phyloP scores from a whole-genome alignment of 2,329 filamentous ascomycete genomes.

The Coniochaeta pulveracea region DNA sequence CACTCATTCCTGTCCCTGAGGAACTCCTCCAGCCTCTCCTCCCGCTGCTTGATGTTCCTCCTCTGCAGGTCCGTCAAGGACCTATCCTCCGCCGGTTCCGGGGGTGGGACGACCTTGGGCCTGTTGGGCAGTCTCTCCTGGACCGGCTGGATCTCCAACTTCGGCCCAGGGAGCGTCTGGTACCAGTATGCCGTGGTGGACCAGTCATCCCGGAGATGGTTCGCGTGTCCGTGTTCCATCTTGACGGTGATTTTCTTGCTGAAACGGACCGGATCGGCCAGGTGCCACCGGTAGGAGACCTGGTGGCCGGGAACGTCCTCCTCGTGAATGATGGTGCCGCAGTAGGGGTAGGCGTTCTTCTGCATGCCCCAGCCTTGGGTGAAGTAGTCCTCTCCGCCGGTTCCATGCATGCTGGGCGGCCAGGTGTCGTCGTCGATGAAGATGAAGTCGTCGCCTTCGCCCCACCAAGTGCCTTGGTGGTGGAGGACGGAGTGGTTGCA shows the following conservation, averaged over 20 bases:
- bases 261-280: slow-evolving; percentile 20
- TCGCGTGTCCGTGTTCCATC: slow-evolving; percentile 18
- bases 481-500: slow-evolving; percentile 21
- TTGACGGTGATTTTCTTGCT: slow-evolving; percentile 17
- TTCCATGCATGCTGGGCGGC: slow-evolving; percentile 21
- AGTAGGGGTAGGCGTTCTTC: slow-evolving; percentile 21
- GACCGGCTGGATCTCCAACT: slow-evolving; percentile 16
- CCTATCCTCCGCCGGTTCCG: slow-evolving; percentile 3
- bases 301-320: slow-evolving; percentile 20
- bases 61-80: slow-evolving; percentile 1
- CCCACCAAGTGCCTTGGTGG: slow-evolving; percentile 22
- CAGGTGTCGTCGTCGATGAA: slow-evolving; percentile 22
- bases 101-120: slow-evolving; percentile 8
- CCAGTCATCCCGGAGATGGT: slow-evolving; percentile 21
- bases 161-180: slow-evolving; percentile 18
- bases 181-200: slow-evolving; percentile 21
- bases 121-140: slow-evolving; percentile 12
- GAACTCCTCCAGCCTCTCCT: slow-evolving; percentile 12
- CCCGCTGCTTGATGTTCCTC: slow-evolving; percentile 9
- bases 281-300: slow-evolving; percentile 21
- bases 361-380: slow-evolving; percentile 23
- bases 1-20: slow-evolving; percentile 13
- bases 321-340: slow-evolving; percentile 21
- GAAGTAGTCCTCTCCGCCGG: slow-evolving; percentile 22
- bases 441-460: slow-evolving; percentile 23